phyloP scores from a whole-genome alignment of 139 green algal species.

The Tetraselmis striata region DNA sequence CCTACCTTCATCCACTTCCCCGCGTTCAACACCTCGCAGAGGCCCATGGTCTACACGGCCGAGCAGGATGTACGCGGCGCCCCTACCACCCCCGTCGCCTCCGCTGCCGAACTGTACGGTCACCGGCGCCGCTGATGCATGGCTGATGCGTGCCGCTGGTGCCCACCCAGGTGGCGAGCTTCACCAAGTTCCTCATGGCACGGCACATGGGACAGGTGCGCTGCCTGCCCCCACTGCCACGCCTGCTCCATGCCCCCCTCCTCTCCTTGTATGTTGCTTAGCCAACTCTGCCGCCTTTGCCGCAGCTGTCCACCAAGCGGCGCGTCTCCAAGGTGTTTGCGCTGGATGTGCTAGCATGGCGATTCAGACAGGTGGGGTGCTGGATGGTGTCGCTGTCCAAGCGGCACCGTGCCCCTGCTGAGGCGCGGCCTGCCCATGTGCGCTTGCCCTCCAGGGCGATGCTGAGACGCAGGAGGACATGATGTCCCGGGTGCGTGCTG shows the following conservation, averaged over 20 bases:
- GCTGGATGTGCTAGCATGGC: neutral
- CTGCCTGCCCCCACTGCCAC: neutral
- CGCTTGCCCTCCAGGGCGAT: neutral
- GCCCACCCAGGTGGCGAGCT: neutral
- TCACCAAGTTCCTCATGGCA: neutral
- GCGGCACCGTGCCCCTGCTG: too few relatives aligned
- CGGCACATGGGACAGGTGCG: neutral
- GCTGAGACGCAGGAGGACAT: neutral
- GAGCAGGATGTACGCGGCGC: neutral
- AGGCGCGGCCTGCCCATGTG: too few relatives aligned
- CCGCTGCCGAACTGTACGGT: too few relatives aligned
- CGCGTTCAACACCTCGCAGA: neutral
- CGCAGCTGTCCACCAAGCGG: neutral
- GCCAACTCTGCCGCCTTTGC: too few relatives aligned
- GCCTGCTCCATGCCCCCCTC: neutral
- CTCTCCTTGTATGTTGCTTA: too few relatives aligned
- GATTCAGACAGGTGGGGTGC: neutral
- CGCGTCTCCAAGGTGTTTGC: neutral
- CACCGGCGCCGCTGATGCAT: too few relatives aligned
- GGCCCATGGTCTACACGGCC: neutral
- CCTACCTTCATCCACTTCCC: neutral
- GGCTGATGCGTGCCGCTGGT: too few relatives aligned
- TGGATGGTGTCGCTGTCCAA: too few relatives aligned
- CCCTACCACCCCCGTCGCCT: too few relatives aligned
- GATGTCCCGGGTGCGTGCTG: neutral